These are phyloP conservation scores for Akebia trifoliata DNA, from an alignment of 164 flowering plant species.

Conservation along the genomic window DNA sequence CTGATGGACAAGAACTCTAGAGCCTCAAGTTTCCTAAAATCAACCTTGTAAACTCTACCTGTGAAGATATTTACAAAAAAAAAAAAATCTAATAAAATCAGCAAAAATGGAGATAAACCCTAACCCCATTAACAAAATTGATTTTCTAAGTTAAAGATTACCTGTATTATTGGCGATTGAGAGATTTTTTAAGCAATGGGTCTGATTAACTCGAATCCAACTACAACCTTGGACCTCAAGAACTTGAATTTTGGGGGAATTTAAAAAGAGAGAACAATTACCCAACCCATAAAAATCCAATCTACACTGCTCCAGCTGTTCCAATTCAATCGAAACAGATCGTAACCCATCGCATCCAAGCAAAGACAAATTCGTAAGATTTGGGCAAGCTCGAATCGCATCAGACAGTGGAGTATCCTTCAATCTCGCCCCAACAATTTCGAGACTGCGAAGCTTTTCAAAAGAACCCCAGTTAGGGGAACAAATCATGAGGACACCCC, in stretches of 20 bases:
- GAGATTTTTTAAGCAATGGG: constrained; percentile 40
- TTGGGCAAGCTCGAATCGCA: constrained; percentile 67
- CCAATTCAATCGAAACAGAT: constrained; percentile 52
- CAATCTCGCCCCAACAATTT: constrained; percentile 73
- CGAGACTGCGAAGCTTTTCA: constrained; percentile 43
- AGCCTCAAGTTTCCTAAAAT: constrained; percentile 64
- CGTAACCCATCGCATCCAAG: constrained; percentile 76
- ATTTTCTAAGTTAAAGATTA: too few relatives aligned
- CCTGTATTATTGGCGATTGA: constrained; percentile 72
- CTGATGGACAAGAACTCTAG: constrained; percentile 64
- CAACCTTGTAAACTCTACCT: constrained; percentile 73
- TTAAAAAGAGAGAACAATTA: constrained; percentile 46
- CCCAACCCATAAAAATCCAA: constrained; percentile 74
- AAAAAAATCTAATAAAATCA: constrained; percentile 1
- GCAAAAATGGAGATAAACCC: background rate
- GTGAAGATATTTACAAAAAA: constrained; percentile 7
- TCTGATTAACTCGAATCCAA: constrained; percentile 56
- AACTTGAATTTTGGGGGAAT: constrained; percentile 40
- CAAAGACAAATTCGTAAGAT: constrained; percentile 47
- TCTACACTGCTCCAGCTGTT: constrained; percentile 55
- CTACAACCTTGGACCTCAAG: constrained; percentile 85
- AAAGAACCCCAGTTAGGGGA: constrained; percentile 73
- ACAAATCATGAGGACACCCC: constrained; percentile 68
- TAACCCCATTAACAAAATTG: too few relatives aligned
- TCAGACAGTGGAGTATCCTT: constrained; percentile 46